Base-by-base conservation (phyloP, 768 basidiomycete genomes). In the Lactifluus rugatus region DNA sequence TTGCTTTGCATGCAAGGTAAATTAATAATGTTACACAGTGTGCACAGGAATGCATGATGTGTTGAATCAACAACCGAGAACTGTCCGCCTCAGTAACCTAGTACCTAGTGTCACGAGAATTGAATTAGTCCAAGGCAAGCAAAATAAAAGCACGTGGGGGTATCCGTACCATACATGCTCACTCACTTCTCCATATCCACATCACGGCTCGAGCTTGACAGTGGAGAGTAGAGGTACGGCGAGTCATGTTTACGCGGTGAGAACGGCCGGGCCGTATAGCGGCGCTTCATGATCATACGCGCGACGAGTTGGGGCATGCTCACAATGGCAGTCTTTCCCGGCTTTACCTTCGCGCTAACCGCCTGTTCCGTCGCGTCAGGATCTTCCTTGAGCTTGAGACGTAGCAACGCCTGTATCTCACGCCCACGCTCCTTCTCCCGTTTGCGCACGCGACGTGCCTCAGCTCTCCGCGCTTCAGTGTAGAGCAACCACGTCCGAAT, bases 351-450 rank as follows among this genome's bases (percentile, higher is more conserved):
- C 44, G 66, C 65, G 25, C 62, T 65, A 54, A 67, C 67, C 54
- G 67, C 66, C 5, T 66, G 56, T 44, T 63, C 65, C 28, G 34
- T 36, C 54, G 55, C 66, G 7, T 56, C 58, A 9, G 60, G 48
- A 48, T 63, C 63, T 47, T 70, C 69, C 21, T 67, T 72, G 61
- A 81, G 64, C 70, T 84, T 85, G 60, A 84, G 66, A 64, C 80
- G 73, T 61, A 85, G 68, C 59, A 85, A 70, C 34, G 78, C 73
- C 9, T 76, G 75, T 11, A 84, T 69, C 71, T 85, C 84, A 60
- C 76, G 75, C 23, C 75, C 74, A 41, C 76, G 71, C 68, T 82
- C 83, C 64, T 78, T 77, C 64, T 80, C 78, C 50, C 73, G 70
- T 67, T 79, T 81, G 61, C 77, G 70, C 62, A 55, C 66, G 60